Conservation (phyloP, 2,329 filamentous ascomycete genomes). For the Didymella sp. region DNA sequence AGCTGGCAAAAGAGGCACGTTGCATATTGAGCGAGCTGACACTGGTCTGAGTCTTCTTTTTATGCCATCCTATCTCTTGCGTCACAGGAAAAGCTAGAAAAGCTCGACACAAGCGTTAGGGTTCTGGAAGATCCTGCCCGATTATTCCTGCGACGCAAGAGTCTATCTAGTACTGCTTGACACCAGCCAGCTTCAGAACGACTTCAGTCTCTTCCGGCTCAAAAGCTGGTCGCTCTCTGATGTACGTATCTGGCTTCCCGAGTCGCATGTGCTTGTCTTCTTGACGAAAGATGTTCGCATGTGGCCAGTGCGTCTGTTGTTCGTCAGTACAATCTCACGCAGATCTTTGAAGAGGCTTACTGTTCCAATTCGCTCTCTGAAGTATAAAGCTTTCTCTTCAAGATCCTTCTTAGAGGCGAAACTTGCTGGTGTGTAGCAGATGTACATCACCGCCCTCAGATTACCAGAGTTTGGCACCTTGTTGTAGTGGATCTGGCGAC, state of each 20-base stretch:
- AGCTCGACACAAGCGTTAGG: too few species aligned
- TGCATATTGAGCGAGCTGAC: neutral
- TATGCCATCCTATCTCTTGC: neutral
- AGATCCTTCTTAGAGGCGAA: conserved; percentile 26
- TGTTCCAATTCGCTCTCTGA: neutral
- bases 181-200: neutral
- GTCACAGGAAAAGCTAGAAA: too few species aligned
- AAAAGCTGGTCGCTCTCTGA: neutral
- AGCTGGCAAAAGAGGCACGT: neutral
- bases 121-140: too few species aligned
- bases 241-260: neutral
- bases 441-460: conserved; percentile 26
- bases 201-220: neutral
- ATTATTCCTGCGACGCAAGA: too few species aligned
- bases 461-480: conserved; percentile 22
- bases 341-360: neutral
- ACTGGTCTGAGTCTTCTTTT: neutral
- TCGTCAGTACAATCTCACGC: neutral
- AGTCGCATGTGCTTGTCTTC: neutral
- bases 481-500: conserved; percentile 55
- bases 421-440: conserved; percentile 27
- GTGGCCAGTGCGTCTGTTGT: neutral
- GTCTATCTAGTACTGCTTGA: neutral
- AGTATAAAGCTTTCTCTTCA: conserved; percentile 17
- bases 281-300: neutral